Conservation (phyloP, 2,329 filamentous ascomycete species). For the Fusarium phyllophilum region DNA sequence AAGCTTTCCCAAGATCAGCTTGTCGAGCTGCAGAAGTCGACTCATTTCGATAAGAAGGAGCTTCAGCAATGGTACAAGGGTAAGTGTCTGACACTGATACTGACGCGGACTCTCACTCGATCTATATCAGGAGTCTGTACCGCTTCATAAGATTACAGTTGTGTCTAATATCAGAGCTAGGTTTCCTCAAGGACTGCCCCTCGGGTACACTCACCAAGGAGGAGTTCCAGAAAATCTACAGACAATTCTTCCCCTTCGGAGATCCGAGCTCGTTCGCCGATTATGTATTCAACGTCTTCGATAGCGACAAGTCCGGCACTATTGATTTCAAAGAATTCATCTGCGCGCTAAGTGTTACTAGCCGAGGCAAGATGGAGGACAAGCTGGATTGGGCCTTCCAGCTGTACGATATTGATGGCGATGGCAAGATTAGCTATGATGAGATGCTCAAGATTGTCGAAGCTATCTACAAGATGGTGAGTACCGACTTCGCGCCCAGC, state of each 20-base stretch:
- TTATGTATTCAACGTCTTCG: conserved; percentile 99
- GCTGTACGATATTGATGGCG: conserved; percentile 98
- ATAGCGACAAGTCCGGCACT: conserved; percentile 94
- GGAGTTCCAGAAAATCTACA: conserved; percentile 99
- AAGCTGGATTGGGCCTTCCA: conserved; percentile 99
- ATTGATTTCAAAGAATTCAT: conserved; percentile 99
- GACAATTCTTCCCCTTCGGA: conserved; percentile 98
- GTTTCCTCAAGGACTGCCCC: conserved; percentile 98
- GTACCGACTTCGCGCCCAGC: conserved; percentile 2
- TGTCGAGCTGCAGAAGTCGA: conserved; percentile 92
- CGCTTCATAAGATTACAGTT: neutral
- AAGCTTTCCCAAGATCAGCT: conserved; percentile 98
- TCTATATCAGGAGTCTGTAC: neutral
- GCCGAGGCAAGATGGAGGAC: conserved; percentile 98
- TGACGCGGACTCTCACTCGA: neutral
- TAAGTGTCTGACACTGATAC: conserved; percentile 54
- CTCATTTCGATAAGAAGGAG: conserved; percentile 99
- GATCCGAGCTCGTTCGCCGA: conserved; percentile 97
- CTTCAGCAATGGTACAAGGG: conserved; percentile 99
- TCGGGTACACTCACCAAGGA: conserved; percentile 97
- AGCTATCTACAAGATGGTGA: conserved; percentile 99
- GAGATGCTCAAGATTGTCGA: conserved; percentile 99
- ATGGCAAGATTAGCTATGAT: conserved; percentile 98
- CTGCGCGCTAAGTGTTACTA: conserved; percentile 95
- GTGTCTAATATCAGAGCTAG: conserved; percentile 57